Conservation (phyloP, 2,329 filamentous ascomycete genomes). For the Dendrostoma leiphaemia region DNA sequence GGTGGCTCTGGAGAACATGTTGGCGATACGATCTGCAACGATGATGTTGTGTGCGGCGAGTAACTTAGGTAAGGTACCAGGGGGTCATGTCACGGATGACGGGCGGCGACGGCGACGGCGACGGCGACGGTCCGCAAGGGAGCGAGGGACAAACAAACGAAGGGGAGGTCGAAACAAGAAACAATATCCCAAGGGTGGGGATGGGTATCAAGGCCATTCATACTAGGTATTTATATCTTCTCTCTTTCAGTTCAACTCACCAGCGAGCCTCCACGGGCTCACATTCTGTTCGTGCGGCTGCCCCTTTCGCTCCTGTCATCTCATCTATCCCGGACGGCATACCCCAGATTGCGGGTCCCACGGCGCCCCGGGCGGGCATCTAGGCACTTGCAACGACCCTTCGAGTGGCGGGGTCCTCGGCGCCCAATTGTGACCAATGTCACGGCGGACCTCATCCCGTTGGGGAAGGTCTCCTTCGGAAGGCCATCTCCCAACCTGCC, state of each 20-base stretch:
- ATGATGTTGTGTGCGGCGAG: too few relatives aligned
- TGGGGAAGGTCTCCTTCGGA: slow-evolving; percentile 6
- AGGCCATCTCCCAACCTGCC: neutral
- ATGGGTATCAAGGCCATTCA: too few relatives aligned
- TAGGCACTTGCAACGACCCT: neutral
- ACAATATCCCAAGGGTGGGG: too few relatives aligned
- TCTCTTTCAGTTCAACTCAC: too few relatives aligned
- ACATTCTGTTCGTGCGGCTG: neutral
- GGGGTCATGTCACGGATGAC: neutral
- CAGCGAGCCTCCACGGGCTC: neutral
- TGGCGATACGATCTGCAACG: too few relatives aligned
- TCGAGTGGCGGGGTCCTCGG: neutral
- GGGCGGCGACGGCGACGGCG: neutral
- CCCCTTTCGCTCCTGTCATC: slow-evolving; percentile 3
- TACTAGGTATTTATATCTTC: too few relatives aligned
- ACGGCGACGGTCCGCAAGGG: neutral
- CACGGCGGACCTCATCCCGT: neutral
- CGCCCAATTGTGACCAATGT: neutral
- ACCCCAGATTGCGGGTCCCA: neutral
- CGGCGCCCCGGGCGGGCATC: neutral
- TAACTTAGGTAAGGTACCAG: too few relatives aligned
- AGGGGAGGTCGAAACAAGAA: neutral
- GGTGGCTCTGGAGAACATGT: slow-evolving; percentile 17
- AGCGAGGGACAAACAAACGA: neutral
- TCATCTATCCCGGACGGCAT: neutral